Base-by-base conservation (phyloP, 495 filamentous ascomycete genomes). In the Annulohypoxylon maeteangense region DNA sequence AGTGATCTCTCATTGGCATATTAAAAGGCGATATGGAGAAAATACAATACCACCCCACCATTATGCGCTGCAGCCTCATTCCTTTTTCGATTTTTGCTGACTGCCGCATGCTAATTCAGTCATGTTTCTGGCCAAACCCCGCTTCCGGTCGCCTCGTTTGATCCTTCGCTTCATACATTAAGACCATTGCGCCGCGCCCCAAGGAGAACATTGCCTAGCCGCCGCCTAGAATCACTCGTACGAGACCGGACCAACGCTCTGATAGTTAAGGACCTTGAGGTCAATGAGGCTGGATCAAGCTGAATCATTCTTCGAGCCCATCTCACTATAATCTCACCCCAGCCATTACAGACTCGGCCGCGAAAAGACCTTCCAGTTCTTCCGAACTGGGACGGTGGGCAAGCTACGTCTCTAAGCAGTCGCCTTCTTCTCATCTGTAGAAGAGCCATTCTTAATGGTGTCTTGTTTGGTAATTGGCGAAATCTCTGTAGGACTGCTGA, bases 401-500 rank as follows among this genome's bases (percentile, higher is more conserved):
- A 44, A 58, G n/a, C 53, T 51, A 44, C 11, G 22, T 40, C 45
- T 59, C 71, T 78, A 78, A 45, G 69, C 60, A 45, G 25, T 59
- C 10, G 16, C 62, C 59, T 78, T 76, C 75, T 78, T 71, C 29
- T 74, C 70, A 31, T 70, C 72, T 42, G 65, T 56, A 23, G 72
- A 55, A 34, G 64, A 38, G 34, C 47, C 40, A 1, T 50, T 62
- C 22, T 71, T 72, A 12, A 70, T 23, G 16, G 68, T 53, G 44
- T 74, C 68, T 11, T 71, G 38, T 18, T 64, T 65, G 1, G 65
- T 44, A 1, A 65, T 53, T 14, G 78, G 75, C 16, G 75, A 77
- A n/a, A 78, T 58, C 11, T 65, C 65, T 7, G 65, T 75, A 23
- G 80, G 81, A 61, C 80, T 82, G 11, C 69, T 76, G 11, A 81